Conservation (phyloP, 1,284 basidiomycete genomes). For the Heterobasidion parviporum region DNA sequence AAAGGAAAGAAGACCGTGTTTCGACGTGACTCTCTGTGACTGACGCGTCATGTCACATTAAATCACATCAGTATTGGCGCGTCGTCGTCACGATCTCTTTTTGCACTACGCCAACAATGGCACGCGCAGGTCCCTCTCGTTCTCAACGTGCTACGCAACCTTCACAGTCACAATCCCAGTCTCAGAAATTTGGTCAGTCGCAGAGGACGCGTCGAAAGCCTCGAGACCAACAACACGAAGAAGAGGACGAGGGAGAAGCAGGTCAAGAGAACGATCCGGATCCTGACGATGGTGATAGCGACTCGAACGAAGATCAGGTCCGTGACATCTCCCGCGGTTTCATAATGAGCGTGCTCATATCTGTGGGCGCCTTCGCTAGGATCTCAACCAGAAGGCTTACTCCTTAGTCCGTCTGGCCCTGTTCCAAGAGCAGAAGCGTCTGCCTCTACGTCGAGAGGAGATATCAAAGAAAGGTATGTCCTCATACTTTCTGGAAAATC, state of each 20-base stretch:
- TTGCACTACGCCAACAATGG: conserved; percentile 3
- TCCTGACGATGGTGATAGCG: conserved; percentile 1
- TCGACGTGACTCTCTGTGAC: not conserved
- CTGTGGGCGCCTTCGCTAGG: conserved; percentile 27
- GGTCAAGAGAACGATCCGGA: conserved; percentile 1
- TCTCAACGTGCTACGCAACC: conserved; percentile 23
- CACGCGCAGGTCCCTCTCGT: conserved; percentile 14
- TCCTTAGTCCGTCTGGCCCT: conserved; percentile 67
- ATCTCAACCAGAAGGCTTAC: conserved; percentile 46
- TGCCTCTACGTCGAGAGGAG: conserved; percentile 59
- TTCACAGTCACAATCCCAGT: conserved; percentile 20
- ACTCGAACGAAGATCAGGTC: not conserved
- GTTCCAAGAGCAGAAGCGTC: conserved; percentile 58
- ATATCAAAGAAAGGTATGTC: conserved; percentile 66
- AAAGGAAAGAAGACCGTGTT: not conserved
- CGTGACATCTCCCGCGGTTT: not conserved
- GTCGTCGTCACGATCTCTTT: not conserved
- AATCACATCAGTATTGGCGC: not conserved
- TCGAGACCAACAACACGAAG: conserved; percentile 14
- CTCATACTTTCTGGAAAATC: not conserved
- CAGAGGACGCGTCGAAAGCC: conserved; percentile 4
- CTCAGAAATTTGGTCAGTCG: not conserved
- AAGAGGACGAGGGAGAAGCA: conserved; percentile 12
- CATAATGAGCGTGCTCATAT: conserved; percentile 2
- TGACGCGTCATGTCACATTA: not conserved